phyloP scores from a whole-genome alignment of 2,329 filamentous ascomycete genomes.

The Curvularia sp. region DNA sequence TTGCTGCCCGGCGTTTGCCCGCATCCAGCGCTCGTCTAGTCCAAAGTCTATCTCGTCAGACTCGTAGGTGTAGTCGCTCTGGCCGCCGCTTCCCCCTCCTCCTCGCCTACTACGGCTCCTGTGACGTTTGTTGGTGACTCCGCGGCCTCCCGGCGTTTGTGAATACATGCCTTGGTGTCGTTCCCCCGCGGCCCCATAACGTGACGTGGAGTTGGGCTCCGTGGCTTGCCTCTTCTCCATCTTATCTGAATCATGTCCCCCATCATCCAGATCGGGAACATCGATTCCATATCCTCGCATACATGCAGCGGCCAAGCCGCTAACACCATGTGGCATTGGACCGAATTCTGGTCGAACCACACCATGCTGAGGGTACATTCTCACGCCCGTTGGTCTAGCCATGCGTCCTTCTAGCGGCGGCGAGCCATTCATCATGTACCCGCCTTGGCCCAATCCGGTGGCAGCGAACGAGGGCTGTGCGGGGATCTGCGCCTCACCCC shows the following conservation, averaged over 20 bases:
- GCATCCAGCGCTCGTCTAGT: background rate
- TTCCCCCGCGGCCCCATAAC: slow-evolving; percentile 4
- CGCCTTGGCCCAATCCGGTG: slow-evolving; percentile 7
- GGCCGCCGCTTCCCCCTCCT: slow-evolving; percentile 8
- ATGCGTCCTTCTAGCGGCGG: slow-evolving; percentile 21
- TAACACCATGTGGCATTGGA: slow-evolving; percentile 19
- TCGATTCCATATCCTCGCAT: slow-evolving; percentile 19
- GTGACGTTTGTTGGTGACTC: slow-evolving; percentile 5
- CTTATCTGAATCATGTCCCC: slow-evolving; percentile 4
- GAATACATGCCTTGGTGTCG: slow-evolving; percentile 1
- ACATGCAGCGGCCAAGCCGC: slow-evolving; percentile 7
- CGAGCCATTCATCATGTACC: slow-evolving; percentile 3
- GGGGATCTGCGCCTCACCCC: background rate
- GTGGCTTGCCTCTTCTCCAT: slow-evolving; percentile 8
- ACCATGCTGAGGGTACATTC: slow-evolving; percentile 17
- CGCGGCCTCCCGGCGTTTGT: slow-evolving; percentile 11
- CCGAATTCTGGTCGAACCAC: slow-evolving; percentile 3
- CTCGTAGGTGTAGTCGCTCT: background rate
- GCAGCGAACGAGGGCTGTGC: slow-evolving; percentile 6
- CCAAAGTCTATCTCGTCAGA: slow-evolving; percentile 14
- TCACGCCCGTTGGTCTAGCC: slow-evolving; percentile 15
- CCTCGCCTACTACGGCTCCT: background rate
- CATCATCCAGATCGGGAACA: slow-evolving; percentile 16
- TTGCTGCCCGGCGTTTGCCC: slow-evolving; percentile 1
- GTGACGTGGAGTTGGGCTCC: slow-evolving; percentile 13